Evolutionary conservation across 1,284 basidiomycete genomes (phyloP), one percentile per base, ranked within the genome.

Genomic region (Gomphus sp.): DNA sequence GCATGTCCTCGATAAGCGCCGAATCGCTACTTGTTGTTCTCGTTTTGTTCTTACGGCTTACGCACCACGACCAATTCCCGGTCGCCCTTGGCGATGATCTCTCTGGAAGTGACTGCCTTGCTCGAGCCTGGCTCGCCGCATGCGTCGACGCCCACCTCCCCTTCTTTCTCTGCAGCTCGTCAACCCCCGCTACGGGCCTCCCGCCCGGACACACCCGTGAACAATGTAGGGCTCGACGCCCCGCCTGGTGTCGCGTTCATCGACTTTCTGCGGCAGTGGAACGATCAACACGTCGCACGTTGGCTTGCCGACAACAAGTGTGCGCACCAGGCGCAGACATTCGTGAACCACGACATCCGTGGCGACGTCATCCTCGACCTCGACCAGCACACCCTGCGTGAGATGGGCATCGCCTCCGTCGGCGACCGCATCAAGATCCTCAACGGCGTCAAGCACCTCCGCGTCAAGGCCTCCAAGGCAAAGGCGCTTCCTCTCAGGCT

Each of bases 331-430:
- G 81, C 85, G 1, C 69, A 77, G 4, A 76, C 80, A 0, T 98
- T 98, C 74, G 81, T 79, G 54, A 76, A 78, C 4, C 90, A 94
- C 73, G 93, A 97, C 69, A 94, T 98, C 64, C 76, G 91, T 49
- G 93, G 94, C 9, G 87, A 90, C 68, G 85, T 97, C 41, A 71
- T 98, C 7, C 78, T 97, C 55, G 94, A 98, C 66, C 74, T 98
- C 43, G 93, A 97, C 67, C 89, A 93, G 72, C 72, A 76, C 4
- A 88, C 84, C 2, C 73, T 98, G 50, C 91, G 87, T 70, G 94
- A 97, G 72, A 90, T 97, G 81, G 89, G 89, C 34, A 82, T 98
- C 34, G 68, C 76, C 50, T 93, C 88, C 70, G 87, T 98, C 47
- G 95, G 95, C 5, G 94, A 98, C 70, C 76, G 93, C 55, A 84